Conservation (phyloP, 2,329 filamentous ascomycete genomes). For the Pyricularia pennisetigena region DNA sequence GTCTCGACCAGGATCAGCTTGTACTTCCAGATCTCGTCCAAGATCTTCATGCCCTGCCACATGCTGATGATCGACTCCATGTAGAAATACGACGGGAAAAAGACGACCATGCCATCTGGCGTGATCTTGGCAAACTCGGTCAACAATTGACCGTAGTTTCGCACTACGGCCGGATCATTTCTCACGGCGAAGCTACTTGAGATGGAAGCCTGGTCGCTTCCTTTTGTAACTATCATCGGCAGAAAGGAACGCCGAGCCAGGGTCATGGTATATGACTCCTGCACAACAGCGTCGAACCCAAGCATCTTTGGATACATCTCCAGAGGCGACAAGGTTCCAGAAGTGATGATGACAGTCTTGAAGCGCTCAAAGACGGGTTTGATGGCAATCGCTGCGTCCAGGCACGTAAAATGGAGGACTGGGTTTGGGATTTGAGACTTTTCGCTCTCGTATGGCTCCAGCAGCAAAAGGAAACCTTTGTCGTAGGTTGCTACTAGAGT, state of each 20-base stretch:
- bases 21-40: constrained; percentile 98
- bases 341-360: constrained; percentile 96
- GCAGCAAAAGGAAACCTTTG: constrained; percentile 86
- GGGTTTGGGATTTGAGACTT: constrained; percentile 93
- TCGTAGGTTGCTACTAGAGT: constrained; percentile 95
- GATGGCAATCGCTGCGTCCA: constrained; percentile 96
- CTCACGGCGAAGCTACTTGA: constrained; percentile 92
- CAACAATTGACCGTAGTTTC: constrained; percentile 88
- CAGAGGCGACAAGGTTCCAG: constrained; percentile 88
- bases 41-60: constrained; percentile 98
- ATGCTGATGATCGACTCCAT: constrained; percentile 99
- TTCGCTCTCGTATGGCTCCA: constrained; percentile 96
- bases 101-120: constrained; percentile 96
- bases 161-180: constrained; percentile 91
- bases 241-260: constrained; percentile 89
- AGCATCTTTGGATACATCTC: constrained; percentile 99
- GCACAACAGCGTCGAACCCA: constrained; percentile 81
- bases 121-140: constrained; percentile 95
- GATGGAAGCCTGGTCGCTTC: constrained; percentile 86
- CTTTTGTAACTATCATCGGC: constrained; percentile 93
- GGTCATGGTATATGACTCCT: constrained; percentile 97
- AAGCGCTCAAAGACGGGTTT: constrained; percentile 97
- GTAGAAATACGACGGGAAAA: constrained; percentile 97
- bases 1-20: constrained; percentile 98
- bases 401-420: constrained; percentile 90